Evolutionary conservation across 2,329 filamentous ascomycete species (phyloP), one percentile per base, ranked within the genome.

Genomic region (Cladosporium sphaerospermum): DNA sequence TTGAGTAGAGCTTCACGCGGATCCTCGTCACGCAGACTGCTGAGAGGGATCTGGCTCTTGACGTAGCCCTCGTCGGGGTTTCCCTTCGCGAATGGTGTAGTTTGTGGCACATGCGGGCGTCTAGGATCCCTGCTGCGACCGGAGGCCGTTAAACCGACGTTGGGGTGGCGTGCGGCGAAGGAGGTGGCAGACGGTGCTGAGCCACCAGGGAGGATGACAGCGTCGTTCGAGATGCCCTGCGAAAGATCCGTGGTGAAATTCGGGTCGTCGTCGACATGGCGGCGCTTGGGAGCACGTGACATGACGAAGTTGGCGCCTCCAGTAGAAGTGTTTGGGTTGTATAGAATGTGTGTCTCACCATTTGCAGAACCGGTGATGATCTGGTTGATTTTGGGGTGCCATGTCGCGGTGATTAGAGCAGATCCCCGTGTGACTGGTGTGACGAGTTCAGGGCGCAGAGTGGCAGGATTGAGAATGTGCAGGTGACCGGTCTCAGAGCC

Each of bases 351-450:
- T 0, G 88, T 90, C 70, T 95, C 88, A 53, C 85, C 84, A 65
- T 96, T 96, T 49, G 89, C 89, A 43, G 92, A 96, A 54, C 91
- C 92, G 8, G 92, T 95, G 58, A 97, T 72, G 64, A 99, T 96
- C 67, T 99, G 93, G 68, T 99, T 97, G 65, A 99, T 83, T 70
- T 90, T 95, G 16, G 87, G 79, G 65, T 99, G 92, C 93, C 93
- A 99, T 57, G 88, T 77, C 23, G 95, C 89, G 2, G 85, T 84
- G 57, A 97, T 88, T 8, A 99, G 74, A 1, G 92, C 81, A 5
- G 84, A 88, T 11, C 86, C 86, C 0, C 89, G 85, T 0, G 92
- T 96, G n/a, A 99, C 83, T 3, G 89, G 86, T 2, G 92, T 95
- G 53, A 92, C 83, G 31, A 89, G 82, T 67, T 96, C 91, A 1